Base-by-base conservation (phyloP, 2,329 filamentous ascomycete genomes). In the Stachybotrys chartarum region DNA sequence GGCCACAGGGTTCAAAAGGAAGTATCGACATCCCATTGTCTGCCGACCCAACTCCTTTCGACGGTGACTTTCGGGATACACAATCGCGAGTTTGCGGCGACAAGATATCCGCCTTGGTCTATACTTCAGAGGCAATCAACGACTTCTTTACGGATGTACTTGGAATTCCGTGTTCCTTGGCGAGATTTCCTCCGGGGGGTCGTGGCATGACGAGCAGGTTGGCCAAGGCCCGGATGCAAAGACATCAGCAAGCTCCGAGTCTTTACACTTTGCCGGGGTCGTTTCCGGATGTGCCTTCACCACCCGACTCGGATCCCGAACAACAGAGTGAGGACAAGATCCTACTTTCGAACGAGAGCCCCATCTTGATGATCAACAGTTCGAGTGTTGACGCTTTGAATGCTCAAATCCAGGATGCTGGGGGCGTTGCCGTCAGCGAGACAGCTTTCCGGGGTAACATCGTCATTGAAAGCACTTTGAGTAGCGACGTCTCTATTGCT, bases 381-480 rank as follows among this genome's bases (percentile, higher is more conserved):
- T 85, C 88, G 10, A 97, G 91, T 61, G 80, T 97, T 51, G 85
- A 90, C 50, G 80, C 80, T 2, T 73, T 97, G 7, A 97, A 97
- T 65, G 75, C 81, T 57, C 76, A 83, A 12, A 94, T 97, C 62
- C 79, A 74, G 54, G 70, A 72, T 5, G 77, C 74, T n/a, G 81
- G 81, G 18, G 83, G 83, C n/a, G 84, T 80, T 58, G 77, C 81
- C 0, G 85, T 91, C 3, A 78, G 84, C 24, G 81, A 88, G 3
- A 83, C 88, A 45, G 86, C 90, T 1, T 99, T 97, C 68, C 84
- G 94, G 51, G 91, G 91, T 31, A 99, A 99, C 63, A 85, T 99
- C 54, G 81, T 96, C 8, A 73, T 97, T 44, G 64, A 64, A 32
- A 81, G 74, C n/a, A 65, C 68, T n/a, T 52, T 42, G 56, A 8